Base-by-base conservation (phyloP, 148 eudicot genomes). In the Nyssa sinensis region DNA sequence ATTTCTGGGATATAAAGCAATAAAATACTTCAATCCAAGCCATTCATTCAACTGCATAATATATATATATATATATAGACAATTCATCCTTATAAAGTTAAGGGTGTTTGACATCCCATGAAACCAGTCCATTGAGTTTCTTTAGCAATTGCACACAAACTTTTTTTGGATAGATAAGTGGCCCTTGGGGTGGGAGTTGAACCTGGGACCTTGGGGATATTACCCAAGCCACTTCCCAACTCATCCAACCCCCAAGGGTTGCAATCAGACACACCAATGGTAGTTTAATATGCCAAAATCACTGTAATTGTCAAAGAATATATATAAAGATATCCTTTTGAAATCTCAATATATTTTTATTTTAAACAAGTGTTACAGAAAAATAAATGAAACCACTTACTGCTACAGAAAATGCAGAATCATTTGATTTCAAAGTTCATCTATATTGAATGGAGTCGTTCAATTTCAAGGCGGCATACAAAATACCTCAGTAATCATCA, bases 1-100 rank as follows among this genome's bases (percentile, higher is more conserved):
- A 72, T 57, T 30, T 39, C 75, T 35, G 53, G 74, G 49, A 71
- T 65, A 29, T 32, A 70, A 73, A 10, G 19, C 16, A 62, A 5
- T 1, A 14, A 17, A 62, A 29, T 34, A 19, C 49, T 23, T 30
- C 12, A 19, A 16, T 37, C 51, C 41, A 62, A 28, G 21, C 21
- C 39, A 64, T 64, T 7, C 25, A 59, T 29, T 60, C 8, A 37
- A 17, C 8, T 13, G n/a, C 29, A 51, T 13, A 19, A 4, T 19
- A 17, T 55, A 21, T 21, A 7, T 55, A 5, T 3, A 55, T 5
- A 55, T 24, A 55, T 17, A n/a, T 0, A 55, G 59, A 55, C 1
- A 19, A 55, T 55, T 55, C 51, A 55, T 21, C 24, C 59, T 0
- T 4, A 0, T 19, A 17, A 55, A n/a, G 23, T 17, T 19, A 21